phyloP scores from a whole-genome alignment of 352 stramenopile genomes.

The Phytophthora litchii region DNA sequence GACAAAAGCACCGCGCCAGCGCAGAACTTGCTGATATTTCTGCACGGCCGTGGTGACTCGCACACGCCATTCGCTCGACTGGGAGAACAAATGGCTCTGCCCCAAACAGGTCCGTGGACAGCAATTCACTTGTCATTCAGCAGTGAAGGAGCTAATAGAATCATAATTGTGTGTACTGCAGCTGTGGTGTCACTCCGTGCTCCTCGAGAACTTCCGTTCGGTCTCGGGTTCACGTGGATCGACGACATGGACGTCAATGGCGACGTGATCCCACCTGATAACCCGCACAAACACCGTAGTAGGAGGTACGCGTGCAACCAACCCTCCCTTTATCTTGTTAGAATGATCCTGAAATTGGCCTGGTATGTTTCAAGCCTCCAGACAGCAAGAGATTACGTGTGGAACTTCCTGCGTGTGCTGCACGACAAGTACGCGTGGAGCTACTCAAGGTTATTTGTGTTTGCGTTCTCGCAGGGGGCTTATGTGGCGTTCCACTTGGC shows the following conservation, averaged over 20 bases:
- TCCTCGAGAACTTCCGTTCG: slow-evolving; percentile 59
- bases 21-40: slow-evolving; percentile 67
- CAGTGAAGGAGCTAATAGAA: neutral
- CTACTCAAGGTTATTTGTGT: slow-evolving; percentile 61
- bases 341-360: neutral
- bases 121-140: neutral
- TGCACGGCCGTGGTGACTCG: slow-evolving; percentile 68
- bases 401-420: slow-evolving; percentile 51
- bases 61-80: slow-evolving; percentile 58
- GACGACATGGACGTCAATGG: slow-evolving; percentile 58
- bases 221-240: slow-evolving; percentile 59
- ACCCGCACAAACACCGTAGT: slow-evolving; percentile 46
- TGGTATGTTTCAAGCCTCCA: slow-evolving; percentile 51
- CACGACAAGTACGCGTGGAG: slow-evolving; percentile 55
- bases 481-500: slow-evolving; percentile 65
- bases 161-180: slow-evolving; percentile 11
- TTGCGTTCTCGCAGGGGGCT: slow-evolving; percentile 71
- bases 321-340: neutral
- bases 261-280: slow-evolving; percentile 49
- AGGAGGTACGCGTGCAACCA: neutral
- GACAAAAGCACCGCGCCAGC: slow-evolving; percentile 24
- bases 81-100: slow-evolving; percentile 57
- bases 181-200: slow-evolving; percentile 58
- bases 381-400: slow-evolving; percentile 42
- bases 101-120: slow-evolving; percentile 57